These are phyloP conservation scores for Termitomyces sp. DNA, from an alignment of 768 basidiomycete genomes.

Conservation along the genomic window DNA sequence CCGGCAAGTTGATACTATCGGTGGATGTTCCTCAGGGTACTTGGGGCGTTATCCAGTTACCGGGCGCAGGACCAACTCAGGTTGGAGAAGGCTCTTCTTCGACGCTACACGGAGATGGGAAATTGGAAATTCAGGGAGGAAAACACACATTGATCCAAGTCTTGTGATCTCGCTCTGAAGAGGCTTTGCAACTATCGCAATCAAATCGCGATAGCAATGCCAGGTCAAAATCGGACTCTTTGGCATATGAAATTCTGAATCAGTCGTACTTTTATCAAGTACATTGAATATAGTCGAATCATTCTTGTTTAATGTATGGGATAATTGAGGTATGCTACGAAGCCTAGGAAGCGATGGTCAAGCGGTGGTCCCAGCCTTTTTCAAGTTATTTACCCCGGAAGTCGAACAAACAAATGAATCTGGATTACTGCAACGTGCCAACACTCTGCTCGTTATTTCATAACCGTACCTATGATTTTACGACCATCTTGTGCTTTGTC, in stretches of 20 bases:
- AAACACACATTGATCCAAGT: slow-evolving; percentile 4
- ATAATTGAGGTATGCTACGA: too few relatives aligned
- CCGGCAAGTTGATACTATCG: slow-evolving; percentile 15
- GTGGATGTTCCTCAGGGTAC: slow-evolving; percentile 25
- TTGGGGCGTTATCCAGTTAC: slow-evolving; percentile 23
- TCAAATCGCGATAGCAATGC: too few relatives aligned
- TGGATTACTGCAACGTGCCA: not conserved
- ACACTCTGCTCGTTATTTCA: not conserved
- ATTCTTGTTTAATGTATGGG: too few relatives aligned
- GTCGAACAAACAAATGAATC: slow-evolving; percentile 1
- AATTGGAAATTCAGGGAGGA: slow-evolving; percentile 11
- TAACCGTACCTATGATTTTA: slow-evolving; percentile 18
- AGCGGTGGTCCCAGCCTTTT: too few relatives aligned
- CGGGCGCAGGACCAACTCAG: slow-evolving; percentile 19
- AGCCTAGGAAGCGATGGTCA: too few relatives aligned
- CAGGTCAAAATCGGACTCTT: too few relatives aligned
- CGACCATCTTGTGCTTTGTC: slow-evolving; percentile 12
- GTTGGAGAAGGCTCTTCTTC: slow-evolving; percentile 6
- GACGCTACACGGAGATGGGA: not conserved
- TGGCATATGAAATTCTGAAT: too few relatives aligned
- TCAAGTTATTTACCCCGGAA: not conserved
- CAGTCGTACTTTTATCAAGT: too few relatives aligned
- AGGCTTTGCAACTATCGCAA: too few relatives aligned
- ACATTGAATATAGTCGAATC: too few relatives aligned
- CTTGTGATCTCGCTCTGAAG: slow-evolving; percentile 2